These are phyloP conservation scores for Remersonia thermophila DNA, from an alignment of 2,329 filamentous ascomycete genomes.

Conservation along the genomic window DNA sequence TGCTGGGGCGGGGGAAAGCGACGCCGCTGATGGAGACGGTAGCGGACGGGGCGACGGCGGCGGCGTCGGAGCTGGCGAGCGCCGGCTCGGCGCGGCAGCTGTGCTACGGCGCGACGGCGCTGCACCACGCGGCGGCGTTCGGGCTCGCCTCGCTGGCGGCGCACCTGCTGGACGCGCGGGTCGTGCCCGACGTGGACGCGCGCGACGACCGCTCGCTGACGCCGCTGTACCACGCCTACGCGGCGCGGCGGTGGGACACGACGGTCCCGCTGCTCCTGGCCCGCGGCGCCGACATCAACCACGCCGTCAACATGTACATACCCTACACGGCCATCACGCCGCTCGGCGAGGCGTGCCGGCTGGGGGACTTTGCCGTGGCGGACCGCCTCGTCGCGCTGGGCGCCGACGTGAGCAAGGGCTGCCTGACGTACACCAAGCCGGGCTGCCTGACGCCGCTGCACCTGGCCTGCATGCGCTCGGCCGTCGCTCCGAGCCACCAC, in stretches of 20 bases:
- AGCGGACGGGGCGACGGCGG: background rate
- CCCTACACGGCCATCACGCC: conserved; percentile 19
- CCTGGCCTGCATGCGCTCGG: conserved; percentile 19
- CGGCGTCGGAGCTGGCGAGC: background rate
- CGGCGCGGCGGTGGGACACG: conserved; percentile 15
- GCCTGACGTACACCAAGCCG: conserved; percentile 9
- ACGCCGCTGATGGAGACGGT: conserved; percentile 12
- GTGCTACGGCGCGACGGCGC: conserved; percentile 13
- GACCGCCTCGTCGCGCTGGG: conserved; percentile 16
- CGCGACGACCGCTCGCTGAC: conserved; percentile 15
- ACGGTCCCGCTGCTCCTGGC: conserved; percentile 17
- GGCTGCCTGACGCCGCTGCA: conserved; percentile 18
- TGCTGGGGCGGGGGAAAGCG: conserved; percentile 15
- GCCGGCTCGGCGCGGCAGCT: background rate
- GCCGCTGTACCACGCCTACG: conserved; percentile 20
- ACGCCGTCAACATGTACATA: conserved; percentile 17
- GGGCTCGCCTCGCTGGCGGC: conserved; percentile 14
- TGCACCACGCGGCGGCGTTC: conserved; percentile 19
- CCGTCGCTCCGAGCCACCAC: background rate
- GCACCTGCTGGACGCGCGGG: conserved; percentile 13
- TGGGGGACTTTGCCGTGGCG: conserved; percentile 15
- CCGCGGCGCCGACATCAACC: conserved; percentile 18
- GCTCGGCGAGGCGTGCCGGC: conserved; percentile 17
- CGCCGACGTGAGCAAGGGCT: conserved; percentile 15
- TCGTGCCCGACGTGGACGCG: conserved; percentile 14